Evolutionary conservation across 1,284 basidiomycete species (phyloP), one percentile per base, ranked within the genome.

Genomic region (Wolfiporia cocos): DNA sequence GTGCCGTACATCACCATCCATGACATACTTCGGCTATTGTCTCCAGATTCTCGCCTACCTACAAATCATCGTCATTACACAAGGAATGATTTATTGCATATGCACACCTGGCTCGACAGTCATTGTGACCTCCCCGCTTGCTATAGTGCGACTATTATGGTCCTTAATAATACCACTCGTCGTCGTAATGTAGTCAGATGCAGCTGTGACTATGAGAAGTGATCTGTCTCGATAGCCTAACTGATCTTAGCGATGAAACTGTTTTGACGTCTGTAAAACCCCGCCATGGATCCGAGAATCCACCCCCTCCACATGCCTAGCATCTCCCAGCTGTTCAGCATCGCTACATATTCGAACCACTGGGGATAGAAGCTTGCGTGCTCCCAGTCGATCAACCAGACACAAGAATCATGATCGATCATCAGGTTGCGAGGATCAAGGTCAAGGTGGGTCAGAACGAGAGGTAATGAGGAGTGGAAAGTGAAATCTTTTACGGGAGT

Each of bases 331-430:
- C 15, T 22, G 5, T 22, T 9, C 10, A 28, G 9, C 40, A 42
- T 42, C 7, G 40, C 35, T 2, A 19, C 15, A 24, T 44, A 56
- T 40, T 64, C 62, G 34, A 62, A 61, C 52, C 56, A 63, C 10
- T 31, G 38, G 1, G 62, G 62, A 41, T 61, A 65, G 28, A 55
- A 50, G 7, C 63, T 61, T 1, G 61, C 39, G 21, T 22, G 51
- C 2, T 39, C 57, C 51, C 56, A 64, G 43, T 62, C 59, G 14
- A 65, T 44, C 11, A 65, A 34, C 56, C 59, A 65, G 3, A 63
- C 34, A 9, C 34, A 35, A 5, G 55, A 53, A 26, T 62, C 55
- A 2, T 49, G 37, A 2, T 50, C 55, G 21, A 63, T 29, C n/a
- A 58, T 42, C 32, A 64, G 39, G 39, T 63, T 57, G 23, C 54